Percentiles rank a stretch among this genome's conserved stretches.
Conservation (phyloP, 2,329 filamentous ascomycete species). For the Waltergamsia citrina region DNA sequence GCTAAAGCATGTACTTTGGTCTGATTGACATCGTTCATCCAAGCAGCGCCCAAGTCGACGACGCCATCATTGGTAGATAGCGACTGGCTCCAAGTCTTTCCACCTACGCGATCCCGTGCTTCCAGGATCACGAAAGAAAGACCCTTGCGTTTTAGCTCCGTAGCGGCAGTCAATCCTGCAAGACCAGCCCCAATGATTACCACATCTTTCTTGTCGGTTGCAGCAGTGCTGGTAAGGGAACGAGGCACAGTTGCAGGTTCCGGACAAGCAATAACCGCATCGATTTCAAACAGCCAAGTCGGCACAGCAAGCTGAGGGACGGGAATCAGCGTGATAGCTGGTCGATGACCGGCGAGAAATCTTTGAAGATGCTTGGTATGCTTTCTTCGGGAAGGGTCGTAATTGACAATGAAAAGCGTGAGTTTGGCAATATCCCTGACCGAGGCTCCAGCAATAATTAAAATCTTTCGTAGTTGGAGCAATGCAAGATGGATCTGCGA, state of each 20-base stretch:
- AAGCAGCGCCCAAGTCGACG: slow-evolving; percentile 46
- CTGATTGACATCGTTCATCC: slow-evolving; percentile 50
- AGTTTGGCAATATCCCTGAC: slow-evolving; percentile 28
- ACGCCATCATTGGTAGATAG: slow-evolving; percentile 20
- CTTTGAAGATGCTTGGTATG: slow-evolving; percentile 25
- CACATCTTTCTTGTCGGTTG: slow-evolving; percentile 10
- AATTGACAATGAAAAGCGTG: slow-evolving; percentile 32
- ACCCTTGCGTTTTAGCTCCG: slow-evolving; percentile 21
- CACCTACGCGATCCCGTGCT: slow-evolving; percentile 38
- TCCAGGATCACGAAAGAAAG: slow-evolving; percentile 35
- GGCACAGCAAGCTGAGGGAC: slow-evolving; percentile 27
- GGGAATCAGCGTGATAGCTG: slow-evolving; percentile 30
- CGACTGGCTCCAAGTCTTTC: slow-evolving; percentile 35
- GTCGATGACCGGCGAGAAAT: slow-evolving; percentile 27
- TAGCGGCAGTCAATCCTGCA: slow-evolving; percentile 24
- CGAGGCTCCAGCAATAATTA: slow-evolving; percentile 22
- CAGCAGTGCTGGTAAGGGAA: background rate
- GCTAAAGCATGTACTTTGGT: slow-evolving; percentile 28
- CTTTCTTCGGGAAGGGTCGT: slow-evolving; percentile 22
- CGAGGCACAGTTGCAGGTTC: slow-evolving; percentile 4
- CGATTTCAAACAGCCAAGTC: slow-evolving; percentile 31
- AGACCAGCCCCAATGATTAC: slow-evolving; percentile 36
- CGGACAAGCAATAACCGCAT: slow-evolving; percentile 22
- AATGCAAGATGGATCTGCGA: slow-evolving; percentile 29
- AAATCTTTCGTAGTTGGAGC: slow-evolving; percentile 23